Evolutionary conservation across 495 filamentous ascomycete genomes (phyloP).

Genomic region (Penicillium manginii): DNA sequence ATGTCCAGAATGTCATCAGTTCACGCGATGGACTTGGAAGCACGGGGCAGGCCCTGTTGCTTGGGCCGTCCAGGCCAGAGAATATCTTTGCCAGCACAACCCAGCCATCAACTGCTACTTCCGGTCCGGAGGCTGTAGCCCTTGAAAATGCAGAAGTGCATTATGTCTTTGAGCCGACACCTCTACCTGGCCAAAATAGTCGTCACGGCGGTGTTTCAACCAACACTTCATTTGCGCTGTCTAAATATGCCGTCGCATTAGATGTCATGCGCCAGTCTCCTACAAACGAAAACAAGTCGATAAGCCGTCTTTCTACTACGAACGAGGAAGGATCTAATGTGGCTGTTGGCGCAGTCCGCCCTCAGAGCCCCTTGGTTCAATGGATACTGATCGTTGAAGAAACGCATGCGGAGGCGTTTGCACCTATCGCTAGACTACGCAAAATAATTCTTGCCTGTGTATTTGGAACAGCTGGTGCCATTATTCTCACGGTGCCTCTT

Average conservation of each 20-base stretch:
- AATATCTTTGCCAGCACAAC: constrained; percentile 61
- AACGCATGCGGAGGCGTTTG: constrained; percentile 69
- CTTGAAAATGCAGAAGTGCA: constrained; percentile 34
- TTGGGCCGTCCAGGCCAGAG: constrained; percentile 64
- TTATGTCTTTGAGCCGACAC: constrained; percentile 47
- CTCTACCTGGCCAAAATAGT: constrained; percentile 33
- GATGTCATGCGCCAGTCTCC: constrained; percentile 54
- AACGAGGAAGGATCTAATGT: constrained; percentile 71
- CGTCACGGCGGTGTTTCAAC: constrained; percentile 54
- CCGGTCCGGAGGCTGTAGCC: constrained; percentile 13
- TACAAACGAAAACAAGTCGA: constrained; percentile 58
- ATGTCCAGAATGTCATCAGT: constrained; percentile 58
- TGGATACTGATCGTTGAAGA: constrained; percentile 87
- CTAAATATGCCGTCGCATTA: constrained; percentile 58
- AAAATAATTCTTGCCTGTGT: constrained; percentile 82
- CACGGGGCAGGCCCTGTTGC: constrained; percentile 67
- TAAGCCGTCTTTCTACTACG: constrained; percentile 62
- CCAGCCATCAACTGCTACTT: constrained; percentile 27
- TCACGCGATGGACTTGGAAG: constrained; percentile 69
- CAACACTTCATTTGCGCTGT: constrained; percentile 58
- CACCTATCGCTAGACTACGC: constrained; percentile 71
- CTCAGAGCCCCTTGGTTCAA: constrained; percentile 64
- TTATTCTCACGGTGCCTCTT: constrained; percentile 70
- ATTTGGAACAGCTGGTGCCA: constrained; percentile 75
- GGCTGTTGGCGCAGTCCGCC: constrained; percentile 72